phyloP scores from a whole-genome alignment of 2,329 filamentous ascomycete genomes.

The Verticillium nonalfalfae region DNA sequence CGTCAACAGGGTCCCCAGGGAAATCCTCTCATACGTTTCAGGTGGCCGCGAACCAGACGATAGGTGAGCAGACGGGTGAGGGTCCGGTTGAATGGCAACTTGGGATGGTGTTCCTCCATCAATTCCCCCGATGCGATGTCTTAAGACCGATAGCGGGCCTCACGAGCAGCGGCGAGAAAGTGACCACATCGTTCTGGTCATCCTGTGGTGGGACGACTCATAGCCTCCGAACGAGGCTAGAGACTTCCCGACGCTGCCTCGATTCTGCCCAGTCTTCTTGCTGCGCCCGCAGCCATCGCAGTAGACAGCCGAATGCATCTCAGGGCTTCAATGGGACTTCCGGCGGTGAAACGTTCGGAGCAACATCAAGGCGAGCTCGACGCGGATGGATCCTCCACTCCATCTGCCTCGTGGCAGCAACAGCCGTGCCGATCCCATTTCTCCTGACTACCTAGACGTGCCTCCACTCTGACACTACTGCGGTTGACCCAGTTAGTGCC shows the following conservation, averaged over 20 bases:
- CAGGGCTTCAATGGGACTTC: not conserved
- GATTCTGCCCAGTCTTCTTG: not conserved
- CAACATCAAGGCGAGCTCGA: not conserved
- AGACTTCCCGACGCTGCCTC: no score
- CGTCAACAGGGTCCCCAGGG: not conserved
- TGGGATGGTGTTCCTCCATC: not conserved
- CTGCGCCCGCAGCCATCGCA: not conserved
- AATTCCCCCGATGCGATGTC: not conserved
- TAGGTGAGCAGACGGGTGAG: not conserved
- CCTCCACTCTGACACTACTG: not conserved
- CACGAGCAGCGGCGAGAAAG: no score
- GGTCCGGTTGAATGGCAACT: not conserved
- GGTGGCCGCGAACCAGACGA: not conserved
- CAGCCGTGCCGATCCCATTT: not conserved
- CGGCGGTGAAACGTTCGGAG: not conserved
- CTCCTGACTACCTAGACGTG: not conserved
- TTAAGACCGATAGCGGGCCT: not conserved
- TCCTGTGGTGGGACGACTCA: no score
- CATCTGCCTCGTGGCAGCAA: not conserved
- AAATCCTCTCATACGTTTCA: not conserved
- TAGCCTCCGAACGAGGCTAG: no score
- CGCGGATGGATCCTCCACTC: not conserved
- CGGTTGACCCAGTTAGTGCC: not conserved
- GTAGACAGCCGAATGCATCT: not conserved
- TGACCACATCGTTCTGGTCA: no score